These are phyloP conservation scores for Cyphellophora attinorum DNA, from an alignment of 2,329 filamentous ascomycete genomes.

Conservation along the genomic window DNA sequence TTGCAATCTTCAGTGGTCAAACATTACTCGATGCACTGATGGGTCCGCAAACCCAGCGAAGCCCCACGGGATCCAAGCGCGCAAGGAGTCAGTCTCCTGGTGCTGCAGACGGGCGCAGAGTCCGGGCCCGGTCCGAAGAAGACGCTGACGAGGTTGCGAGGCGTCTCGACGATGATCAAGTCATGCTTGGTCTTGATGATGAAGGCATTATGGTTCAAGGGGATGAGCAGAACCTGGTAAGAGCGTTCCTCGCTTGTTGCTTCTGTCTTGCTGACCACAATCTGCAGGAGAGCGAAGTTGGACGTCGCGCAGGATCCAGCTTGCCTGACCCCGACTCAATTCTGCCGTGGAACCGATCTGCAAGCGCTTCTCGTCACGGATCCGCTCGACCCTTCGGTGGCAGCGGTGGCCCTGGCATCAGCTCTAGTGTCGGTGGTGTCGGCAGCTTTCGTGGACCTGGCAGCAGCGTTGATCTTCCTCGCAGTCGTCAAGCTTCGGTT, in stretches of 20 bases:
- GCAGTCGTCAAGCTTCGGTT: neutral
- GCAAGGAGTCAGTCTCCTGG: conserved; percentile 23
- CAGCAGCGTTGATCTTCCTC: conserved; percentile 32
- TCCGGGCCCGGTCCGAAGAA: conserved; percentile 25
- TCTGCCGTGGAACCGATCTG: conserved; percentile 62
- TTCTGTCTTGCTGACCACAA: no score
- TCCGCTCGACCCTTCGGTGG: conserved; percentile 25
- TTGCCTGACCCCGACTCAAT: conserved; percentile 57
- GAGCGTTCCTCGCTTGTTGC: no score
- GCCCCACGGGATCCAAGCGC: conserved; percentile 15
- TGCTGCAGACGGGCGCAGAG: conserved; percentile 21
- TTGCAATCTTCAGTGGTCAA: conserved; percentile 51
- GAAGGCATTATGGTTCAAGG: conserved; percentile 31
- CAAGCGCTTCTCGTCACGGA: conserved; percentile 42
- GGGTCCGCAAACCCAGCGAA: neutral
- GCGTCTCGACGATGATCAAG: conserved; percentile 8
- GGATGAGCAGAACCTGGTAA: conserved; percentile 23
- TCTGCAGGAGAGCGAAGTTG: conserved; percentile 53
- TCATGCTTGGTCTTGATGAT: conserved; percentile 21
- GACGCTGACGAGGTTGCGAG: conserved; percentile 24
- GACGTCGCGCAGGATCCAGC: conserved; percentile 55
- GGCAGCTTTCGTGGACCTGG: conserved; percentile 19
- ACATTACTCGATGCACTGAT: conserved; percentile 39
- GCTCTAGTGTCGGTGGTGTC: conserved; percentile 24
- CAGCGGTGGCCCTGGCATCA: conserved; percentile 23